Base-by-base conservation (phyloP, 768 basidiomycete species). In the Terana coerulea region DNA sequence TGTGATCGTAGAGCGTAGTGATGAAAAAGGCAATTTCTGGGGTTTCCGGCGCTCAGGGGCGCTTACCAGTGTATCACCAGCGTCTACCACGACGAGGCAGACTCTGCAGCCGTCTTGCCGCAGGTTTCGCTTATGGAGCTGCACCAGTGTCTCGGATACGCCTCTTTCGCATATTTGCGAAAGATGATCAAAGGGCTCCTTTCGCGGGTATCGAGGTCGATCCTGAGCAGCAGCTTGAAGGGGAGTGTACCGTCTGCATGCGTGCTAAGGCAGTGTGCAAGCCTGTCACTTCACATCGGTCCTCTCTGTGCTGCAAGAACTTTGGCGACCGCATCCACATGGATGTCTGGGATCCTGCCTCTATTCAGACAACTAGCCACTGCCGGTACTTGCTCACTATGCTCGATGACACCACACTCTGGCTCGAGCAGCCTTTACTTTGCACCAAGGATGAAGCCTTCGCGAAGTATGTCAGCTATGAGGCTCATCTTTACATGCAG, bases 321-420 rank as follows among this genome's bases (percentile, higher is more conserved):
- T 48, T 35, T 35, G 4, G 47, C 4, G 47, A 48, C 31, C 30
- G 33, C 22, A 21, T 48, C 15, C 47, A 48, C 21, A 48, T 48
- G 47, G 47, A 48, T 35, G 12, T 48, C 14, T 48, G 47, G 47
- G 47, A 31, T 22, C 47, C 47, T 4, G 21, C 43, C 10, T 9
- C n/a, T 24, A 25, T 49, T 12, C 48, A 41, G 34, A 41, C 48
- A 10, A 17, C 22, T 3, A 15, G 26, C 36, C 34, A 41, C 39
- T 3, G 10, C 24, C 48, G 19, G 11, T 49, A 49, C 35, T 3
- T 36, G 21, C 28, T 49, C n/a, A 28, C 25, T 3, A 37, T 49
- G 2, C 36, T 49, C 19, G 48, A 49, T 22, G 39, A 49, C n/a
- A 7, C 48, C 2, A 40, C 48, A 5, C 25, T 14, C 14, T 49